Percentiles rank a stretch among this genome's conserved stretches.
Evolutionary conservation across 2,329 filamentous ascomycete genomes (phyloP).

Genomic region (Boeremia exigua): DNA sequence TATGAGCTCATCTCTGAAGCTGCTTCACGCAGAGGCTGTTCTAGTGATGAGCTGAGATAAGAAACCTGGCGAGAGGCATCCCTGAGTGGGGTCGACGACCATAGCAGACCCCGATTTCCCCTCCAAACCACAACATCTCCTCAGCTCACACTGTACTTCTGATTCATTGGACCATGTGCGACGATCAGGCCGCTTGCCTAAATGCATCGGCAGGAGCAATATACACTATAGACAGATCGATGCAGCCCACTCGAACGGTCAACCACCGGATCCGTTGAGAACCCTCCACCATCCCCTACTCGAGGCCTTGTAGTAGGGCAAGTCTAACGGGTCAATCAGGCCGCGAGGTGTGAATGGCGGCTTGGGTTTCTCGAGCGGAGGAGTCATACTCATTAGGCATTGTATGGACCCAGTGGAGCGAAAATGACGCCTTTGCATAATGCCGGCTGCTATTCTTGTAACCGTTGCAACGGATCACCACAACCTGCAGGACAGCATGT

Average conservation of each 20-base stretch:
- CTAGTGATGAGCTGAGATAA: constrained; percentile 33
- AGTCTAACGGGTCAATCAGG: constrained; percentile 38
- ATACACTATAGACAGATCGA: constrained; percentile 24
- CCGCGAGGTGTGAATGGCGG: constrained; percentile 29
- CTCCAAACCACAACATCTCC: neutral
- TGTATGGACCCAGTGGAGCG: constrained; percentile 27
- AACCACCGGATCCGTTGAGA: constrained; percentile 27
- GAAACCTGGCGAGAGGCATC: constrained; percentile 28
- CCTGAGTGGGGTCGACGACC: constrained; percentile 13
- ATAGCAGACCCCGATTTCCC: constrained; percentile 23
- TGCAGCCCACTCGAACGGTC: constrained; percentile 36
- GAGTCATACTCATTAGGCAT: constrained; percentile 43
- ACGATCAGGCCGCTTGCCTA: constrained; percentile 24
- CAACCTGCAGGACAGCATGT: constrained; percentile 6
- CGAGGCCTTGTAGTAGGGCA: constrained; percentile 12
- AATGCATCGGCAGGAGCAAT: constrained; percentile 23
- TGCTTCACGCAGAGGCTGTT: constrained; percentile 26
- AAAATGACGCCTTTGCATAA: constrained; percentile 28
- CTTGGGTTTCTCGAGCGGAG: constrained; percentile 32
- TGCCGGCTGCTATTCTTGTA: constrained; percentile 36
- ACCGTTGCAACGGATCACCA: constrained; percentile 26
- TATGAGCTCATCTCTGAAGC: constrained; percentile 18
- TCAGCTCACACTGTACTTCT: constrained; percentile 26
- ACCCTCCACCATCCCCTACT: constrained; percentile 23
- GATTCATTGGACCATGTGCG: constrained; percentile 21